A percentile compares a stretch with the other conserved stretches of the same genome.
phyloP scores from a whole-genome alignment of 2,329 filamentous ascomycete species.

The Penicillium sp. region DNA sequence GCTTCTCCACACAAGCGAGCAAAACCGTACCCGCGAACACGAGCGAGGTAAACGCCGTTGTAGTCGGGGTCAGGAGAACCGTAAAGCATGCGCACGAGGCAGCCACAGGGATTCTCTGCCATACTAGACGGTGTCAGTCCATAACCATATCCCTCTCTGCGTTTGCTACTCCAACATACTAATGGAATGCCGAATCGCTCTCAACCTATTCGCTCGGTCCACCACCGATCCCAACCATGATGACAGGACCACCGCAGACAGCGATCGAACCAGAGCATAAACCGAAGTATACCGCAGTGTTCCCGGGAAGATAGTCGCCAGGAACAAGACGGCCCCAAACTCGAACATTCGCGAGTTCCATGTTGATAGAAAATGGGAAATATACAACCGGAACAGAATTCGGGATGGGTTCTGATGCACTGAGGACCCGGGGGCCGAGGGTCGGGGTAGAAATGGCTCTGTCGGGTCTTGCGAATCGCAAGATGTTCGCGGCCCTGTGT shows the following conservation, averaged over 20 bases:
- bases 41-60: slow-evolving; percentile 4
- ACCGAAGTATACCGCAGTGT: slow-evolving; percentile 59
- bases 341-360: slow-evolving; percentile 59
- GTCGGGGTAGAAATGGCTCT: too few species aligned
- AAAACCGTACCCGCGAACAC: slow-evolving; percentile 37
- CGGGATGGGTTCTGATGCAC: too few species aligned
- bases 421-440: too few species aligned
- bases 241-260: slow-evolving; percentile 51
- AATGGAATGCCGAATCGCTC: slow-evolving; percentile 46
- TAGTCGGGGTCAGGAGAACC: slow-evolving; percentile 23
- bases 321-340: slow-evolving; percentile 53
- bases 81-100: slow-evolving; percentile 43
- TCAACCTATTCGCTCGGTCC: slow-evolving; percentile 47
- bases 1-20: slow-evolving; percentile 61
- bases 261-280: slow-evolving; percentile 57
- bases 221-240: slow-evolving; percentile 52
- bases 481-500: too few species aligned
- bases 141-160: too few species aligned
- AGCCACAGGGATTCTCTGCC: slow-evolving; percentile 38
- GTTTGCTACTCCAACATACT: slow-evolving; percentile 17
- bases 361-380: slow-evolving; percentile 39
- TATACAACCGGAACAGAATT: slow-evolving; percentile 37
- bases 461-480: too few species aligned
- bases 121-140: too few species aligned
- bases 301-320: slow-evolving; percentile 48